Evolutionary conservation across 768 basidiomycete genomes (phyloP), one percentile per base, ranked within the genome.

Genomic region (Butyriboletus loyo): DNA sequence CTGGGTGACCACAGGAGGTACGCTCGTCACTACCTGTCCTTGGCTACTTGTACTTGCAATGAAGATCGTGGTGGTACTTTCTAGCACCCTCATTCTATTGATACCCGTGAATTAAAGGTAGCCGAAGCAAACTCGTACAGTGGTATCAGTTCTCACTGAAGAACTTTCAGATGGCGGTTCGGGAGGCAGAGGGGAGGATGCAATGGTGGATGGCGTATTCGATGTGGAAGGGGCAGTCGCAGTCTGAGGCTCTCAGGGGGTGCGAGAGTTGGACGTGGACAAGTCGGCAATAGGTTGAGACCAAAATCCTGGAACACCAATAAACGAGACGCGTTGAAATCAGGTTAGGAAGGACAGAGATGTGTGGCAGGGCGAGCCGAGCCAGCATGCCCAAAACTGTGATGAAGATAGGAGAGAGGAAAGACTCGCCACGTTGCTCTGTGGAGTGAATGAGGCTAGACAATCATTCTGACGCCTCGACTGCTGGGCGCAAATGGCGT

Each of bases 1-100:
- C 30, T 78, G 69, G 7, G 87, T 89, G 56, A 91, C 65, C 27
- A 76, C n/a, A n/a, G n/a, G n/a, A n/a, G n/a, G n/a, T n/a, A n/a
- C n/a, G n/a, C n/a, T n/a, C n/a, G n/a, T n/a, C n/a, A n/a, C n/a
- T n/a, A n/a, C n/a, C n/a, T n/a, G n/a, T n/a, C n/a, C n/a, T n/a
- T n/a, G n/a, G n/a, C n/a, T n/a, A n/a, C n/a, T n/a, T n/a, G n/a
- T n/a, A n/a, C n/a, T n/a, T n/a, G n/a, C n/a, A n/a, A n/a, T 55
- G 53, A 76, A 80, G 10, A 85, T 70, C 1, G 80, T 80, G 22
- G 80, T 80, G 24, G 67, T 68, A 27, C 73, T 79, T 50, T 69
- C 66, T 46, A 84, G 70, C 15, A 67, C 64, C 2, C 81, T 85
- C 24, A 77, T 75, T 50, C 85, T 86, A 62, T 53, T 44, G 58